These are phyloP conservation scores for Aspergillus clavatus DNA, from an alignment of 2,329 filamentous ascomycete species.

Conservation along the genomic window DNA sequence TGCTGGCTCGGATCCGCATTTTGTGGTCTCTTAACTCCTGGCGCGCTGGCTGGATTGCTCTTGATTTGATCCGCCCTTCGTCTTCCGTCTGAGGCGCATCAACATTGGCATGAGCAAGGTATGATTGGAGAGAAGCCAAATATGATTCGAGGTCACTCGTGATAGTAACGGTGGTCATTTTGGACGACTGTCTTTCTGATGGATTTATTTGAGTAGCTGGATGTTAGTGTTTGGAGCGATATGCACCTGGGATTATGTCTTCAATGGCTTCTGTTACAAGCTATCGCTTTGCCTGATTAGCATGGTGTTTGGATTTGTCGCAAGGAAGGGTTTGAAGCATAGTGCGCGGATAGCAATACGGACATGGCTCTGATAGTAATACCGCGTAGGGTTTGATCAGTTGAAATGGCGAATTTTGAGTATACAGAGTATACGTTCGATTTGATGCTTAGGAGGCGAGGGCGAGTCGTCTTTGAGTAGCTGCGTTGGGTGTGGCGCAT, in stretches of 20 bases:
- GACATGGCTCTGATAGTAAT: not conserved
- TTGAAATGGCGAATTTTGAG: no score
- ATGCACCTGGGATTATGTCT: not conserved
- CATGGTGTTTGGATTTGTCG: constrained; percentile 11
- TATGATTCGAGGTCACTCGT: constrained; percentile 29
- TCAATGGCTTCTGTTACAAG: constrained; percentile 14
- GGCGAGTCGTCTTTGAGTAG: not conserved
- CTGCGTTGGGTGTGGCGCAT: constrained; percentile 1
- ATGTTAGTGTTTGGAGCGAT: not conserved
- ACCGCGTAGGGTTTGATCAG: no score
- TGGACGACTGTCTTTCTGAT: constrained; percentile 8
- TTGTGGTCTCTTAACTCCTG: no score
- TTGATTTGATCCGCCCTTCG: not conserved
- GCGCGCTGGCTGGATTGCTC: not conserved
- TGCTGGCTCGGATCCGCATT: not conserved
- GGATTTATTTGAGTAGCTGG: no score
- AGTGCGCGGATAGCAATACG: constrained; percentile 6
- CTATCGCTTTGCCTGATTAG: constrained; percentile 15
- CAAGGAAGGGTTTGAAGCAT: not conserved
- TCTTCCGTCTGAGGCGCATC: constrained; percentile 1
- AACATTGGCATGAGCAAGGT: constrained; percentile 14
- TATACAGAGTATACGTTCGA: no score
- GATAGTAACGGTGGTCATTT: constrained; percentile 29
- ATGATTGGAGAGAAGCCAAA: constrained; percentile 26
- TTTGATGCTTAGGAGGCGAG: not conserved